phyloP scores from a whole-genome alignment of 352 stramenopile genomes.

The Globisporangium okanoganense region DNA sequence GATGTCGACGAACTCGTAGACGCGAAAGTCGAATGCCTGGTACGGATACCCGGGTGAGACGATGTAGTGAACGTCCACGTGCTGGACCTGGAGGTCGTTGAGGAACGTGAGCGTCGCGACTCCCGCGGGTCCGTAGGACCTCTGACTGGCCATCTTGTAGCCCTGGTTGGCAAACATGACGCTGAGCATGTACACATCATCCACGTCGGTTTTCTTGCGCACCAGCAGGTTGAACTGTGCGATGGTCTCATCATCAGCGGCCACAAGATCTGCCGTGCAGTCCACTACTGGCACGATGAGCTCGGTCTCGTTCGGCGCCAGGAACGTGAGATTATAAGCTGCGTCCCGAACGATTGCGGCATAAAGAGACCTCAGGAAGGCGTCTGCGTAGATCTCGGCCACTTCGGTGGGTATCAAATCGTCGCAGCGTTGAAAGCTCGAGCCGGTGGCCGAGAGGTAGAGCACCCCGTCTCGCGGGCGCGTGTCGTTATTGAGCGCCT shows the following conservation, averaged over 20 bases:
- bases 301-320: background rate
- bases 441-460: constrained; percentile 9
- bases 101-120: constrained; percentile 16
- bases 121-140: constrained; percentile 8
- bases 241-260: background rate
- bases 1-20: constrained; percentile 5
- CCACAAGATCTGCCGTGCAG: background rate
- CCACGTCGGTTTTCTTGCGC: constrained; percentile 6
- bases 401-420: background rate
- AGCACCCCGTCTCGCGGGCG: constrained; percentile 9
- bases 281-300: constrained; percentile 11
- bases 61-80: constrained; percentile 12
- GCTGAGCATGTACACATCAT: constrained; percentile 19
- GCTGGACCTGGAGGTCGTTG: constrained; percentile 10
- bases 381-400: constrained; percentile 8
- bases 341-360: constrained; percentile 3
- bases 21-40: constrained; percentile 6
- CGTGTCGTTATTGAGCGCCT: constrained; percentile 3
- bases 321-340: constrained; percentile 15
- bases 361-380: constrained; percentile 13
- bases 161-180: constrained; percentile 17
- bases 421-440: constrained; percentile 5
- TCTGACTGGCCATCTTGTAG: constrained; percentile 12
- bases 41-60: constrained; percentile 18
- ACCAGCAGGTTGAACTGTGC: constrained; percentile 16